These are phyloP conservation scores for Haematococcus sp. DNA, from an alignment of 139 green algal species.

Conservation along the genomic window DNA sequence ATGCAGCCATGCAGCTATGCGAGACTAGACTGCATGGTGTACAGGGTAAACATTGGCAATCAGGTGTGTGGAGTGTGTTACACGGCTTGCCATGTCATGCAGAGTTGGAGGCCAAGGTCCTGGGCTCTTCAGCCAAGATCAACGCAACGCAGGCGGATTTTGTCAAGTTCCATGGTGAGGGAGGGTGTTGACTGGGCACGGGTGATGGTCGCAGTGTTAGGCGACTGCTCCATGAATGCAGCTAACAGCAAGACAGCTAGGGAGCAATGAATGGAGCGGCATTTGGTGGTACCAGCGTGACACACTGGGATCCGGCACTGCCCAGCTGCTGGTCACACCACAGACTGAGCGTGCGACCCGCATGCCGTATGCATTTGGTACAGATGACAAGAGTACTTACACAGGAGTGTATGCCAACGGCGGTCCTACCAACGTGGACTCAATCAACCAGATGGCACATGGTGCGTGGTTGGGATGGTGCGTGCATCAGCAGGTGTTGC, in stretches of 20 bases:
- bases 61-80: no score
- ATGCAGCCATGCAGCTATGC: no score
- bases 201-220: no score
- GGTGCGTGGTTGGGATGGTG: background rate
- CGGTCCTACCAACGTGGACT: conserved; percentile 63
- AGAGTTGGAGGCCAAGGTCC: conserved; percentile 42
- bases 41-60: no score
- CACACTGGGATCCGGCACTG: no score
- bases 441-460: background rate
- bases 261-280: no score
- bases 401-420: conserved; percentile 62
- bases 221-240: no score
- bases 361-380: background rate
- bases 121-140: conserved; percentile 8
- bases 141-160: conserved; percentile 40
- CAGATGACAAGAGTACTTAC: conserved; percentile 39
- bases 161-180: conserved; percentile 56
- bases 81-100: no score
- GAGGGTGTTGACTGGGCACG: no score
- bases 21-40: no score
- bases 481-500: background rate
- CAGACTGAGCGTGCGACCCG: no score
- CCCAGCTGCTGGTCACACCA: background rate
- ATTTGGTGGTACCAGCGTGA: background rate
- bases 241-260: no score